A percentile compares a stretch with the other conserved stretches of the same genome.
These are phyloP conservation scores for Ceratopteris richardii DNA, from an alignment of 75 land plant species.

Conservation along the genomic window DNA sequence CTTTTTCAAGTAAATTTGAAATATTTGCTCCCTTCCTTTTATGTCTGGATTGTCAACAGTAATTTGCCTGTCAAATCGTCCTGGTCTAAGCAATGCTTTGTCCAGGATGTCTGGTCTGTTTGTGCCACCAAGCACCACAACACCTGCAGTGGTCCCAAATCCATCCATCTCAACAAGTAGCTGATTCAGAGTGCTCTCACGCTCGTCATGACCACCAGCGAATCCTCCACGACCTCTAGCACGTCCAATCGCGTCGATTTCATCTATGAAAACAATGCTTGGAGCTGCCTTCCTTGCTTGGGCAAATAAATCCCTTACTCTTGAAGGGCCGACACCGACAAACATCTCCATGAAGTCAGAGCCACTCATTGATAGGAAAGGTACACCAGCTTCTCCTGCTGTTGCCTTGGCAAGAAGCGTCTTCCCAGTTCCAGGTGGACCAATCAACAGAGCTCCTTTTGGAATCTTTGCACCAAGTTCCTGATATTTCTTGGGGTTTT, in stretches of 20 bases:
- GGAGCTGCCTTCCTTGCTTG: slow-evolving; percentile 45
- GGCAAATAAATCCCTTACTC: slow-evolving; percentile 48
- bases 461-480: slow-evolving; percentile 58
- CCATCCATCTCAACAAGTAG: slow-evolving; percentile 65
- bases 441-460: slow-evolving; percentile 48
- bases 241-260: slow-evolving; percentile 62
- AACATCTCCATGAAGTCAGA: slow-evolving; percentile 71
- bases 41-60: slow-evolving; percentile 39
- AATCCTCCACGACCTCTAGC: slow-evolving; percentile 43
- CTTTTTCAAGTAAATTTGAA: slow-evolving; percentile 36
- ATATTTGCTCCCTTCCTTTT: slow-evolving; percentile 49
- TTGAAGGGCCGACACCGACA: slow-evolving; percentile 67
- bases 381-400: slow-evolving; percentile 61
- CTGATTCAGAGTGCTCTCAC: slow-evolving; percentile 57
- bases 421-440: slow-evolving; percentile 68
- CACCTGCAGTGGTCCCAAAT: slow-evolving; percentile 42
- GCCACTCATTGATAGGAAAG: slow-evolving; percentile 50
- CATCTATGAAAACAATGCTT: slow-evolving; percentile 60
- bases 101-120: slow-evolving; percentile 59
- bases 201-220: slow-evolving; percentile 43
- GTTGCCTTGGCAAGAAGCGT: slow-evolving; percentile 59
- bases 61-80: slow-evolving; percentile 64
- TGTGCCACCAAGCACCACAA: slow-evolving; percentile 53
- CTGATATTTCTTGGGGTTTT: slow-evolving; percentile 45
- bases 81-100: slow-evolving; percentile 56